Evolutionary conservation across 306 rosid genomes (phyloP), one percentile per base, ranked within the genome.

Genomic region (Senna tora): DNA sequence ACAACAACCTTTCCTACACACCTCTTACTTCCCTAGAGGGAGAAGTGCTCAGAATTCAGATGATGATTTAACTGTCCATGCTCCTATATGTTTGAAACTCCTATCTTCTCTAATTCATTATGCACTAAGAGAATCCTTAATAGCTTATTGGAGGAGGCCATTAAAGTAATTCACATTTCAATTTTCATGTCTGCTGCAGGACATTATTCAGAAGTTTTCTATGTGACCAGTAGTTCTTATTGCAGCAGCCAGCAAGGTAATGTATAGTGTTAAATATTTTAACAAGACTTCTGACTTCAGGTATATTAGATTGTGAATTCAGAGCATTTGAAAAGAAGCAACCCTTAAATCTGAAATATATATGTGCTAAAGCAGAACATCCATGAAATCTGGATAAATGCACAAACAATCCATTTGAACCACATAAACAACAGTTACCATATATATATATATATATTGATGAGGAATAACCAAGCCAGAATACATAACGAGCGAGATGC

Each of bases 301-400:
- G 41, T 33, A 41, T 13, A 17, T 59, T 33, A 51, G 65, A 50
- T 50, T 13, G 53, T 42, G 50, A 55, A 55, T 41, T 17, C 15
- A 5, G 51, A 63, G 33, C 69, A 33, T 61, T 67, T 76, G 57
- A 62, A 81, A 76, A 71, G 32, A 43, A 72, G 11, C 42, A 51
- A 67, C 58, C 58, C 22, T 32, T 42, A 20, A 41, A 60, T 28
- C 28, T 60, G 7, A 2, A 61, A 38, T 16, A 38, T 39, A 11
- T 12, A 20, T 39, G n/a, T 62, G 33, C 50, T 62, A 7, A 19
- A 62, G 50, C 50, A 5, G 51, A 19, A 39, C 33, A 9, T 67
- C 74, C 13, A 11, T 49, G 64, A 76, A 65, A 70, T 45, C 59
- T n/a, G n/a, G n/a, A n/a, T n/a, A n/a, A n/a, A n/a, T n/a, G n/a